Conservation (phyloP, 148 eudicot genomes). For the Pouteria glomerata region DNA sequence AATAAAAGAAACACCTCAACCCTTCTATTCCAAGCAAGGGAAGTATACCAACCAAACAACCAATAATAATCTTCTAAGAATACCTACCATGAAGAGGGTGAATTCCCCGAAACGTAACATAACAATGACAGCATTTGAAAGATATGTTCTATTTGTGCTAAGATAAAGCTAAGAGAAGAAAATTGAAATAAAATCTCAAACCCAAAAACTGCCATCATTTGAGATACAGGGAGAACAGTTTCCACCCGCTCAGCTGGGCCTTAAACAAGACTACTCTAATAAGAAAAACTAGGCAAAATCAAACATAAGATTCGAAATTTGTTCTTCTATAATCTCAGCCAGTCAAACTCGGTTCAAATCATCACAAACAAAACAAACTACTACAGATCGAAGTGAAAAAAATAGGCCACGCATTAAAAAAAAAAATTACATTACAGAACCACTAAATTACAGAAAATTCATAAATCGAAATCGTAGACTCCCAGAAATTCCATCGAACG, state of each 20-base stretch:
- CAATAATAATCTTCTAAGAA: not conserved
- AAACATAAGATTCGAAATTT: not conserved
- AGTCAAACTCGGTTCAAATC: not conserved
- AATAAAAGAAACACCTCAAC: not conserved
- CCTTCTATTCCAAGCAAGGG: not conserved
- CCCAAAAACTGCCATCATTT: not conserved
- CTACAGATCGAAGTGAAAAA: not conserved
- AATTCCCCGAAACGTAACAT: not conserved
- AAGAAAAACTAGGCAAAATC: not conserved
- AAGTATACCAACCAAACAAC: slow-evolving; percentile 1
- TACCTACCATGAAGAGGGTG: slow-evolving; percentile 2
- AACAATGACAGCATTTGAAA: not conserved
- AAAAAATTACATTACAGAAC: not conserved
- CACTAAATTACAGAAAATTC: not conserved
- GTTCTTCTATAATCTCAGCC: not conserved
- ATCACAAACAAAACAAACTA: not conserved
- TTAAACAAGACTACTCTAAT: not conserved
- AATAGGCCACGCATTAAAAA: not conserved
- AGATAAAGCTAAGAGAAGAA: not conserved
- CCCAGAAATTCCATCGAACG: not conserved
- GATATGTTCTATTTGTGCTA: not conserved
- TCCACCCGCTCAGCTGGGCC: not conserved
- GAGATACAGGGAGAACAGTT: not conserved
- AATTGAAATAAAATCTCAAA: not conserved
- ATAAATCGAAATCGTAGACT: not conserved